These are phyloP conservation scores for Coriolopsis trogii DNA, from an alignment of 1,284 basidiomycete species.

Conservation along the genomic window DNA sequence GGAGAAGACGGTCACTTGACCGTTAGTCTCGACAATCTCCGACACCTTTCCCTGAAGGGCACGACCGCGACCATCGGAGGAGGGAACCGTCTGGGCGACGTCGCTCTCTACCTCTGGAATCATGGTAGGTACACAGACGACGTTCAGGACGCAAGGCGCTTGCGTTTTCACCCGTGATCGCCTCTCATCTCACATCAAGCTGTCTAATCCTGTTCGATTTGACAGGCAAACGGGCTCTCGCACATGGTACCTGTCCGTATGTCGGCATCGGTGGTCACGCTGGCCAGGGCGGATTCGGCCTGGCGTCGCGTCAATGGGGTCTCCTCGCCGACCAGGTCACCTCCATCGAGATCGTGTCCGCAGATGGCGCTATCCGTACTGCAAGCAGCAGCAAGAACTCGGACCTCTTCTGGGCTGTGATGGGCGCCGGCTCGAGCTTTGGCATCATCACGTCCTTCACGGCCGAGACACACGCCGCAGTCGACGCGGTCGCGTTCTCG, in stretches of 20 bases:
- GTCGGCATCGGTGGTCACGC: slow-evolving; percentile 13
- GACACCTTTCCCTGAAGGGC: slow-evolving; percentile 4
- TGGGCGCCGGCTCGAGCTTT: slow-evolving; percentile 45
- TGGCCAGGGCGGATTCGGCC: slow-evolving; percentile 12
- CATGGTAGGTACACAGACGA: slow-evolving; percentile 9
- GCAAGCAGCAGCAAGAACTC: slow-evolving; percentile 39
- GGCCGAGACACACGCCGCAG: slow-evolving; percentile 4
- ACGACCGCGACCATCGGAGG: slow-evolving; percentile 8
- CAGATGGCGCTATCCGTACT: slow-evolving; percentile 46
- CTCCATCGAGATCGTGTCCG: slow-evolving; percentile 43
- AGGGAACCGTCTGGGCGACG: slow-evolving; percentile 10
- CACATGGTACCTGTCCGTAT: slow-evolving; percentile 11
- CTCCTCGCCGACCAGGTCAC: slow-evolving; percentile 8
- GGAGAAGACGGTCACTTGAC: slow-evolving; percentile 15
- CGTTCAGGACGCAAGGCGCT: no score
- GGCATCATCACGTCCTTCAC: slow-evolving; percentile 44
- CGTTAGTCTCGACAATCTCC: slow-evolving; percentile 11
- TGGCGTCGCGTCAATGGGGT: slow-evolving; percentile 10
- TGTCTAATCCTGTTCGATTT: background rate
- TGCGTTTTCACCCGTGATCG: no score
- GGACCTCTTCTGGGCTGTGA: slow-evolving; percentile 46
- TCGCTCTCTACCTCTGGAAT: slow-evolving; percentile 16
- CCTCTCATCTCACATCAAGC: background rate
- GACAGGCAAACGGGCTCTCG: slow-evolving; percentile 9
- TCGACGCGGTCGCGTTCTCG: slow-evolving; percentile 8